A percentile compares a stretch with the other conserved stretches of the same genome.
Evolutionary conservation across 1,139 yeast species (phyloP).

Genomic region (Candida glucosophila): DNA sequence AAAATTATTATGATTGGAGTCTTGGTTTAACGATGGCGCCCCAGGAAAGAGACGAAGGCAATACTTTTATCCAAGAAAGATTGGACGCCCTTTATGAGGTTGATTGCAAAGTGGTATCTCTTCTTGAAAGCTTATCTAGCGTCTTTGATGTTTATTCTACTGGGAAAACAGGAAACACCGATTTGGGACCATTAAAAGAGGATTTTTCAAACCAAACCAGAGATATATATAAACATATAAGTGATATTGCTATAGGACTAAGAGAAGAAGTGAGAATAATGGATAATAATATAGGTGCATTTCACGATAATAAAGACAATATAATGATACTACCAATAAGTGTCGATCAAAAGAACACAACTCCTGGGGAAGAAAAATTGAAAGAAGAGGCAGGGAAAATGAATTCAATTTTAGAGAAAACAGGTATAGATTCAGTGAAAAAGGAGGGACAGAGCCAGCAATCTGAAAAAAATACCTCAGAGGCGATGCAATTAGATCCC

Average conservation of each 20-base stretch:
- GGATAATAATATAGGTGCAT: slow-evolving; percentile 49
- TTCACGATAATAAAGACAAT: slow-evolving; percentile 34
- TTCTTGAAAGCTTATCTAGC: slow-evolving; percentile 31
- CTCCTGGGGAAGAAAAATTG: slow-evolving; percentile 43
- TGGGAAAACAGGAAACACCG: slow-evolving; percentile 9
- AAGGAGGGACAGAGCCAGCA: slow-evolving; percentile 1
- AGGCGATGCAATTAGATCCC: too few relatives aligned
- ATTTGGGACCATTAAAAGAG: slow-evolving; percentile 11
- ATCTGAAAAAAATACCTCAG: too few relatives aligned
- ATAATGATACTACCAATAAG: slow-evolving; percentile 51
- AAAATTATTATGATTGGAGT: not conserved
- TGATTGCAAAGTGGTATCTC: slow-evolving; percentile 35
- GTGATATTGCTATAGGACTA: slow-evolving; percentile 38
- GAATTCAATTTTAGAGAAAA: slow-evolving; percentile 13
- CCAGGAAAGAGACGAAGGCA: slow-evolving; percentile 11
- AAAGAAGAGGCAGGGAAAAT: slow-evolving; percentile 25
- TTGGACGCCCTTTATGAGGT: slow-evolving; percentile 36
- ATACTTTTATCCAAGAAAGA: slow-evolving; percentile 33
- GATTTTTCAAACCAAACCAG: slow-evolving; percentile 22
- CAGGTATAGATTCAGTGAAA: slow-evolving; percentile 2
- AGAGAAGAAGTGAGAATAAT: slow-evolving; percentile 49
- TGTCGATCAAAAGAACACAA: slow-evolving; percentile 55
- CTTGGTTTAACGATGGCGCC: slow-evolving; percentile 5
- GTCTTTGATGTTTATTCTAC: slow-evolving; percentile 32
- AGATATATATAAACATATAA: slow-evolving; percentile 23